phyloP scores from a whole-genome alignment of 1,139 yeast species.

The Casaregolazyma suthepensis region DNA sequence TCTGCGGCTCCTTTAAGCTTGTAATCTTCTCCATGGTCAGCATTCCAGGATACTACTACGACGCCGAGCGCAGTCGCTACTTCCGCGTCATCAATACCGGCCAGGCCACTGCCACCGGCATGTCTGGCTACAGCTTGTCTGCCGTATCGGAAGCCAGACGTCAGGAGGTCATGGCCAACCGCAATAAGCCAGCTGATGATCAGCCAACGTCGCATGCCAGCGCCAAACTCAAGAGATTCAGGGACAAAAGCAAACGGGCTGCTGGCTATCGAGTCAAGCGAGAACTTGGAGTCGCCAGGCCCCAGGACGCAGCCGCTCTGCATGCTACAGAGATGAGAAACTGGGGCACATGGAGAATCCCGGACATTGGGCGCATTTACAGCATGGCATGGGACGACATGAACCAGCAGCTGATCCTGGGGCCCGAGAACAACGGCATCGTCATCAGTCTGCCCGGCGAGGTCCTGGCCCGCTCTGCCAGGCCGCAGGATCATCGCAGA shows the following conservation, averaged over 20 bases:
- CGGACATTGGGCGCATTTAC: constrained; percentile 6
- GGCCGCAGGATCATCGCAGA: neutral
- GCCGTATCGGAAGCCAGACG: constrained; percentile 12
- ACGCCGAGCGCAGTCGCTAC: constrained; percentile 17
- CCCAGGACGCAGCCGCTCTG: constrained; percentile 1
- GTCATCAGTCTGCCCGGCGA: constrained; percentile 5
- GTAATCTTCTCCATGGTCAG: constrained; percentile 6
- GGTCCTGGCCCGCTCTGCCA: neutral
- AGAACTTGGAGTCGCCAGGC: constrained; percentile 1
- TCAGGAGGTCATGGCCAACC: constrained; percentile 12
- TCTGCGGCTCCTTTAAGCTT: neutral
- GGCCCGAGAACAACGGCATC: constrained; percentile 5
- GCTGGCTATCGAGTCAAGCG: constrained; percentile 5
- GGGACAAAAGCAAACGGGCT: neutral
- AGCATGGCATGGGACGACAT: constrained; percentile 8
- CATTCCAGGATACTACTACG: constrained; percentile 22
- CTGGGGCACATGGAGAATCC: constrained; percentile 7
- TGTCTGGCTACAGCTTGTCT: constrained; percentile 7
- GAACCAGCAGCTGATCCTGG: constrained; percentile 3
- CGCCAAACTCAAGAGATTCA: neutral
- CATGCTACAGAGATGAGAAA: constrained; percentile 3
- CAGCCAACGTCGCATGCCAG: neutral
- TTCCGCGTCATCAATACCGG: constrained; percentile 16
- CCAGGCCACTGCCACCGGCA: constrained; percentile 11
- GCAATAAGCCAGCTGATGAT: neutral